Conservation (phyloP, 345 rosid genomes). For the Dipteronia dyeriana region DNA sequence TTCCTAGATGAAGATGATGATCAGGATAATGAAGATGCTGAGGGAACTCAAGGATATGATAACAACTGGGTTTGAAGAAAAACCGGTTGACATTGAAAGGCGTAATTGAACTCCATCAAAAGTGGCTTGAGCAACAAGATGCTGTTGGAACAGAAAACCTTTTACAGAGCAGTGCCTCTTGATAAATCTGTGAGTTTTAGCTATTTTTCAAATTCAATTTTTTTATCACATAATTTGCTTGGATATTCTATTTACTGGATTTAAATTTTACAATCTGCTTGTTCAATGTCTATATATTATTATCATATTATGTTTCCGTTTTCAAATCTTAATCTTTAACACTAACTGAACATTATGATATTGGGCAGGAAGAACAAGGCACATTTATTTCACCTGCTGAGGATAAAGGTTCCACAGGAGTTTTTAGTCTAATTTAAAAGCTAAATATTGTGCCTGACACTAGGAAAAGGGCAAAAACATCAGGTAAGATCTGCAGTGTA, state of each 20-base stretch:
- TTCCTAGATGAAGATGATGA: conserved; percentile 73
- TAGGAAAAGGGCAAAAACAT: conserved; percentile 54
- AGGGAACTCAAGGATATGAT: conserved; percentile 78
- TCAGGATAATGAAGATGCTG: conserved; percentile 59
- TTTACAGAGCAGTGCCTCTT: conserved; percentile 55
- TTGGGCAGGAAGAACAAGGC: conserved; percentile 57
- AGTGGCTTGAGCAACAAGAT: conserved; percentile 92
- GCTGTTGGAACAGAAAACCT: conserved; percentile 81
- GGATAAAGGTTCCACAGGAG: conserved; percentile 57
- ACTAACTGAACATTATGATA: conserved; percentile 18
- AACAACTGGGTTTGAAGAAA: conserved; percentile 69
- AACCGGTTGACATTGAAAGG: conserved; percentile 64
- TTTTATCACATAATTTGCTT: neutral
- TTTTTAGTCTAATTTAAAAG: conserved; percentile 75
- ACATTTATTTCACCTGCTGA: conserved; percentile 52
- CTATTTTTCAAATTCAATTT: neutral
- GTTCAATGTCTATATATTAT: neutral
- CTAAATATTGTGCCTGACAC: conserved; percentile 57
- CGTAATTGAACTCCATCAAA: conserved; percentile 91
- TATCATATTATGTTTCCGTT: neutral
- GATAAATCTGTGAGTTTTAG: conserved; percentile 65
- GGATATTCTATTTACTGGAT: neutral
- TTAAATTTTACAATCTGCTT: neutral
- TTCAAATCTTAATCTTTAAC: conserved; percentile 11
- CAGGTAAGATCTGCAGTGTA: conserved; percentile 51